Evolutionary conservation across 441 rosid genomes (phyloP), one percentile per base, ranked within the genome.

Genomic region (Biscutella laevigata): DNA sequence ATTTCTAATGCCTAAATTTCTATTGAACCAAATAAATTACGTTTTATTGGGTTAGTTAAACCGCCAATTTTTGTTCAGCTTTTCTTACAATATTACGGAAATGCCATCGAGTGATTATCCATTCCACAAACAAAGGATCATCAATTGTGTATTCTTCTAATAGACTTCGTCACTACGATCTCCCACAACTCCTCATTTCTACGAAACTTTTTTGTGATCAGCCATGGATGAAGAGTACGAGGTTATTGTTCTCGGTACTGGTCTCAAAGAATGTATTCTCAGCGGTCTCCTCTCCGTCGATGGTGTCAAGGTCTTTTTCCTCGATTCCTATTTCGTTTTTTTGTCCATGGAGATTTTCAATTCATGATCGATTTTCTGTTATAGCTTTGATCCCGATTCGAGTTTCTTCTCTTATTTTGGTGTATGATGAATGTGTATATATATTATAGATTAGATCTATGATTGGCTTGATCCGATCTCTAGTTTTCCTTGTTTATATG

Each of bases 241-340:
- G 14, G 81, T 77, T 24, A 68, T 77, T 10, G 81, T 77, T 52
- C 81, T 77, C 25, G 81, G 81, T 4, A 77, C 81, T 4, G 81
- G 81, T 37, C 81, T 77, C 65, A 77, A 77, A 46, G 81, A 77
- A 64, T 77, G 81, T 61, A 77, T 77, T 29, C 81, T 77, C 57
- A 74, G 81, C n/a, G 81, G 81, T 27, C 81, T 77, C 21, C 76
- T 77, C 40, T 77, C 81, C 33, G 81, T 77, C 29, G 82, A 77
- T 61, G 78, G 82, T 17, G 77, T 73, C 72, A 77, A 77, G 75
- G 81, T 74, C 60, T 57, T 9, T 42, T 38, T n/a, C 11, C 19
- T 25, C 15, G 38, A 37, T 59, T 44, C 19, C 19, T 14, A 6
- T 59, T 11, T 15, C 22, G 26, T 19, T 15, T 9, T 16, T 4